Percentiles rank a stretch among this genome's conserved stretches.
phyloP scores from a whole-genome alignment of 164 flowering plant species.

The Vitis amurensis region DNA sequence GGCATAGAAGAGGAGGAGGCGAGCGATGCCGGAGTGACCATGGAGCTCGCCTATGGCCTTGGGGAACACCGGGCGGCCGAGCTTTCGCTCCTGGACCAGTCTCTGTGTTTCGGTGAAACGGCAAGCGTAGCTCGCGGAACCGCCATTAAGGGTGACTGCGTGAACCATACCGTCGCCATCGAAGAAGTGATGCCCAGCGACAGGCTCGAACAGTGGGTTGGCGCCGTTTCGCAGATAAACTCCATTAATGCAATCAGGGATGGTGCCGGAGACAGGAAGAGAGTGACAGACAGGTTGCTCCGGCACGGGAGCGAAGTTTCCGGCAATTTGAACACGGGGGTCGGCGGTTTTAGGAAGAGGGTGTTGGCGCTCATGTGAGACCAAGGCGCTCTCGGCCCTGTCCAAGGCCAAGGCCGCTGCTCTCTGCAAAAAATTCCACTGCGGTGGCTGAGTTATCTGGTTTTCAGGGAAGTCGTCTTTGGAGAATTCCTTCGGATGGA shows the following conservation, averaged over 20 bases:
- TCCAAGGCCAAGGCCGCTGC: slow-evolving; percentile 37
- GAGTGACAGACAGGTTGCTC: slow-evolving; percentile 27
- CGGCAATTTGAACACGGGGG: slow-evolving; percentile 44
- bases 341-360: slow-evolving; percentile 47
- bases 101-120: slow-evolving; percentile 38
- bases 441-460: neutral
- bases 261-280: slow-evolving; percentile 33
- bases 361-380: slow-evolving; percentile 25
- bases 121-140: slow-evolving; percentile 31
- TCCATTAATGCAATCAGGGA: slow-evolving; percentile 32
- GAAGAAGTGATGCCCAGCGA: slow-evolving; percentile 39
- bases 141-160: slow-evolving; percentile 23
- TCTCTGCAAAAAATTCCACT: slow-evolving; percentile 39
- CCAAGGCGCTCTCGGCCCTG: slow-evolving; percentile 28
- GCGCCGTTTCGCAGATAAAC: slow-evolving; percentile 41
- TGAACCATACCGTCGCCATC: slow-evolving; percentile 48
- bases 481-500: slow-evolving; percentile 6
- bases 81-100: slow-evolving; percentile 22
- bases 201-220: slow-evolving; percentile 34
- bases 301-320: slow-evolving; percentile 52
- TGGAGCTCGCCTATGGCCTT: slow-evolving; percentile 45
- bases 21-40: slow-evolving; percentile 35
- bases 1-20: slow-evolving; percentile 30
- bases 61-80: slow-evolving; percentile 36
- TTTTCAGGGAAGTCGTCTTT: slow-evolving; percentile 1